Conservation (phyloP, 257 asterid genomes). For the Catharanthus roseus region DNA sequence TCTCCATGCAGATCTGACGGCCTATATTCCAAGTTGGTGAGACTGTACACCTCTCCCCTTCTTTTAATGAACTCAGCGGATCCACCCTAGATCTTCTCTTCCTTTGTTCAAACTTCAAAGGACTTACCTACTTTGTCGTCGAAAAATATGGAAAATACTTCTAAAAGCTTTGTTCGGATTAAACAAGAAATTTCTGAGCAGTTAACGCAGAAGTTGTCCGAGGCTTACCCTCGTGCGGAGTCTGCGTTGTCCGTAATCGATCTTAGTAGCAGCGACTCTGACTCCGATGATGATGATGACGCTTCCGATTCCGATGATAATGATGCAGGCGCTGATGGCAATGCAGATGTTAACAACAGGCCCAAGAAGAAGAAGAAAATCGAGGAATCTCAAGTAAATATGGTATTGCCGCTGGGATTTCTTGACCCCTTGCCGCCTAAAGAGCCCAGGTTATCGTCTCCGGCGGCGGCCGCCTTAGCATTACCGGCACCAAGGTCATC, state of each 20-base stretch:
- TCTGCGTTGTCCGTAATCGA: not conserved
- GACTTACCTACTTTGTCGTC: not conserved
- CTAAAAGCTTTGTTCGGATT: not conserved
- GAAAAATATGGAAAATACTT: not conserved
- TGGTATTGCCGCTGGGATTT: slow-evolving; percentile 53
- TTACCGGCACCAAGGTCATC: not conserved
- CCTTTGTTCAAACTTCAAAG: not conserved
- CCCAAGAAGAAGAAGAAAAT: slow-evolving; percentile 32
- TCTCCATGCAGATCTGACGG: too few relatives aligned
- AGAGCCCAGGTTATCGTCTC: slow-evolving; percentile 11
- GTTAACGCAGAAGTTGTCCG: not conserved
- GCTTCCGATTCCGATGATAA: slow-evolving; percentile 14
- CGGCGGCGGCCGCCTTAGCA: not conserved
- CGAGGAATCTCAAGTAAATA: slow-evolving; percentile 8
- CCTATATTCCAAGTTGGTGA: too few relatives aligned
- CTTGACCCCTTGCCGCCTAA: slow-evolving; percentile 48
- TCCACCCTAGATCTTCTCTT: not conserved
- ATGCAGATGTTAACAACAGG: not conserved
- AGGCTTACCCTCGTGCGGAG: not conserved
- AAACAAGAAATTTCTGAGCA: not conserved
- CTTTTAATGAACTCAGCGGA: not conserved
- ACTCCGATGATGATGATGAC: not conserved
- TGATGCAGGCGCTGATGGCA: not conserved
- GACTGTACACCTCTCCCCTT: not conserved
- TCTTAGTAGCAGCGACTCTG: slow-evolving; percentile 17